Base-by-base conservation (phyloP, 352 stramenopile species). In the Globisporangium takayamanum region DNA sequence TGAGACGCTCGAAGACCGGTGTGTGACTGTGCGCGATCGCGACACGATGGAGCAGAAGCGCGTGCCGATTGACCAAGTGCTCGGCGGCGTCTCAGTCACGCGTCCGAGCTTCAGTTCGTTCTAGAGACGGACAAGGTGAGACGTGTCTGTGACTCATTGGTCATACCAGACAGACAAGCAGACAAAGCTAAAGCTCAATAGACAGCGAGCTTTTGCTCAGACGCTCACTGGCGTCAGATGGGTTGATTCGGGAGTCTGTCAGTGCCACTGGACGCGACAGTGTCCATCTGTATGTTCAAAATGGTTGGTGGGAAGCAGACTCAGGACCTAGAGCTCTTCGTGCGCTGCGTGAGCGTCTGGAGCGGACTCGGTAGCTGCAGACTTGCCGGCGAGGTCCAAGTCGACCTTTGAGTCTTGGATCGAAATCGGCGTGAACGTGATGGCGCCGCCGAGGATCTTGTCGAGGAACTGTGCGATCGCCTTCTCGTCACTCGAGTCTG, bases 1-100 rank as follows among this genome's bases (percentile, higher is more conserved):
- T 72, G 94, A 99, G 57, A 97, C 95, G 15, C 76, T 99, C 30
- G 93, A 99, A 57, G 85, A 97, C 61, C 86, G 98, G 72, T 87
- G 80, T 37, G 96, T 99, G 37, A 99, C 97, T 2, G 78, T 99
- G 55, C 87, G 96, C 50, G 92, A 98, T 63, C 90, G 96, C 49
- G 97, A 99, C 68, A 92, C 75, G 20, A 98, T 97, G 65, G 84
- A 98, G 62, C 97, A 99, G 76, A 88, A 96, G 55, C 88, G 96
- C 53, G 81, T 99, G 67, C 78, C 87, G 1, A 88, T 98, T 57
- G 88, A 92, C 41, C 80, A 97, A 18, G 78, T 98, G 48, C 74
- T 97, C 18, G 52, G 37, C 5, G 58, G 61, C 12, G 42, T 51
- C 18, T 55, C 50, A 5, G 22, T 45, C 16, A 26, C 61, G 12